These are phyloP conservation scores for Euphorbia celastroides DNA, from an alignment of 441 rosid genomes.

Conservation along the genomic window DNA sequence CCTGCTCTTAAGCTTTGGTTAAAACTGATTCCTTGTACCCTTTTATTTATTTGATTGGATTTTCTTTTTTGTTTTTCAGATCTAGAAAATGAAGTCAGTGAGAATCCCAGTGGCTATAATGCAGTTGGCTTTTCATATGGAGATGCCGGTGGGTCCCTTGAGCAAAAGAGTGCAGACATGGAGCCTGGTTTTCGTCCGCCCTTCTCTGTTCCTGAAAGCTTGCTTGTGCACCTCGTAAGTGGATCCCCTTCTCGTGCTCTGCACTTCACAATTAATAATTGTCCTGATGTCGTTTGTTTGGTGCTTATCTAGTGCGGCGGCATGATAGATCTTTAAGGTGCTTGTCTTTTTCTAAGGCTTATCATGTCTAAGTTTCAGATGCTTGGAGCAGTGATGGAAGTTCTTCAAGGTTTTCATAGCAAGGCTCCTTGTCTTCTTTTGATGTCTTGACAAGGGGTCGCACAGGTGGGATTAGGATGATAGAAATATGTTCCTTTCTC, in stretches of 20 bases:
- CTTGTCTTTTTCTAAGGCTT: conserved; percentile 93
- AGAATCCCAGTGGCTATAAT: conserved; percentile 35
- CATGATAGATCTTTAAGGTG: conserved; percentile 61
- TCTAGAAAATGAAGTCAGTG: conserved; percentile 35
- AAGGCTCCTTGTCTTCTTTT: conserved; percentile 88
- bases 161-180: conserved; percentile 35
- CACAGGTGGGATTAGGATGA: conserved; percentile 97
- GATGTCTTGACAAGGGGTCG: conserved; percentile 92
- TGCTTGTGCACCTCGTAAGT: conserved; percentile 77
- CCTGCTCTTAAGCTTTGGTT: not conserved
- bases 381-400: conserved; percentile 81
- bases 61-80: conserved; percentile 31
- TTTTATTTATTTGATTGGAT: conserved; percentile 4
- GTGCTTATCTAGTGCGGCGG: conserved; percentile 53
- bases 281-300: conserved; percentile 36
- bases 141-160: conserved; percentile 36
- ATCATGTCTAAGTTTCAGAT: conserved; percentile 99
- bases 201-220: conserved; percentile 61
- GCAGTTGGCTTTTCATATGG: conserved; percentile 78
- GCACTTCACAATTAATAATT: conserved; percentile 12
- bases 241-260: conserved; percentile 17
- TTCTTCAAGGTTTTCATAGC: conserved; percentile 63
- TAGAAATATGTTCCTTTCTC: conserved; percentile 45
- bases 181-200: conserved; percentile 65
- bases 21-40: not conserved